Conservation (phyloP, 352 stramenopile genomes). For the Pythium guiyangense region DNA sequence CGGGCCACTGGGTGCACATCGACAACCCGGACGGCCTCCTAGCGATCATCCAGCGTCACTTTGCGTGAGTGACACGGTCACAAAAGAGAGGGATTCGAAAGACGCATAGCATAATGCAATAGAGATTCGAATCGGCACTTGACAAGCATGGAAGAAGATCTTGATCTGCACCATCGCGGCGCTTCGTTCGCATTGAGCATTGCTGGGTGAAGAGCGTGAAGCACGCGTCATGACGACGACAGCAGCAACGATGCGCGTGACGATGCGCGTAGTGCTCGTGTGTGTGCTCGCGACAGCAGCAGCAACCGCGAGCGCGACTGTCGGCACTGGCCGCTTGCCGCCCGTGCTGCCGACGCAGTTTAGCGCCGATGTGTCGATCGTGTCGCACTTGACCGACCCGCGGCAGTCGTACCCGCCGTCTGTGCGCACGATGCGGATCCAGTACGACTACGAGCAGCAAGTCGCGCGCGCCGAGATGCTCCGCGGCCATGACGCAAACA, state of each 20-base stretch:
- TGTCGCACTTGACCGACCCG: constrained; percentile 64
- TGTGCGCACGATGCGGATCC: constrained; percentile 42
- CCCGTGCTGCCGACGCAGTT: constrained; percentile 53
- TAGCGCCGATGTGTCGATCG: constrained; percentile 40
- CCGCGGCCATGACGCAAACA: constrained; percentile 58
- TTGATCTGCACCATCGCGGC: too few species aligned
- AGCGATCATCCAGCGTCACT: constrained; percentile 49
- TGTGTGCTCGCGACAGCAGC: neutral
- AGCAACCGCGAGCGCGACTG: too few species aligned
- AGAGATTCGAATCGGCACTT: neutral
- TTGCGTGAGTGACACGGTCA: constrained; percentile 7
- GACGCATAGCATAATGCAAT: neutral
- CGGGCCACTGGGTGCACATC: constrained; percentile 85
- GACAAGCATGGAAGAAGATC: neutral
- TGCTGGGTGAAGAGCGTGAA: too few species aligned
- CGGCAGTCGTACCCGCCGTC: constrained; percentile 53
- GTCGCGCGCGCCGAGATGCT: constrained; percentile 56
- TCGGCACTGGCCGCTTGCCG: neutral
- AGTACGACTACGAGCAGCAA: constrained; percentile 62
- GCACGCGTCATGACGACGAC: neutral
- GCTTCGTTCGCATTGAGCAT: too few species aligned
- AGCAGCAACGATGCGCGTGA: neutral
- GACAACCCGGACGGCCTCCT: constrained; percentile 77
- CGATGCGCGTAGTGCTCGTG: neutral
- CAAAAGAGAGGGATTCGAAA: neutral